Evolutionary conservation across 2,329 filamentous ascomycete genomes (phyloP), one percentile per base, ranked within the genome.

Genomic region (Fusarium verrucosum): DNA sequence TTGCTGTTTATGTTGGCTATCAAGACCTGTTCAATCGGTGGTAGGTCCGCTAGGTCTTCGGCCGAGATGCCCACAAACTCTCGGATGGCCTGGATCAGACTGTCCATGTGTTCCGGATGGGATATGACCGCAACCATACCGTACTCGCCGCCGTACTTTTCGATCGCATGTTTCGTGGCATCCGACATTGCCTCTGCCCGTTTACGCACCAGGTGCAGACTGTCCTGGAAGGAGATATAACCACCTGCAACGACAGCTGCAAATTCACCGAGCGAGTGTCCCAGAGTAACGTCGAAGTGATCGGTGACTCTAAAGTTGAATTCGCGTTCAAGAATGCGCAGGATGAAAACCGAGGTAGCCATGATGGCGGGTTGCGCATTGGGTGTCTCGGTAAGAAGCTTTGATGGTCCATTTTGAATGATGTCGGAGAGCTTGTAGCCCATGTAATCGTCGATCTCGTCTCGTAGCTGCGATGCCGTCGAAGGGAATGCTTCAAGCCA

Each of bases 331-430:
- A 98, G 84, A 59, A 97, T 88, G 53, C 92, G 89, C 51, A 97
- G 84, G 73, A 97, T 96, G 58, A 97, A 85, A 73, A 97, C 89
- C 25, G 92, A 96, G 5, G 92, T 95, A 14, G 93, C 92, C 92
- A 98, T 96, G 77, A 97, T 97, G 70, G 94, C 94, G 2, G 94
- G 94, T 77, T 98, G 94, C 5, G 94, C 91, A 74, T 96, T 94
- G 66, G 91, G 87, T 6, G 94, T 97, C 55, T 87, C 85, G 36
- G 92, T 96, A 53, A 98, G 86, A 47, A 83, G 79, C 53, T 87
- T 87, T 69, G 91, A 92, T 2, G 94, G 91, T 0, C 94, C 94
- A 25, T 91, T 82, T 58, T 89, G 87, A 69, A 97, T 97, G 58
- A 94, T 84, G 23, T 84, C 82, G 35, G 92, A 93, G 55, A 98